Conservation (phyloP, 192 early-diverging fungal species). For the Linnemannia zychae region DNA sequence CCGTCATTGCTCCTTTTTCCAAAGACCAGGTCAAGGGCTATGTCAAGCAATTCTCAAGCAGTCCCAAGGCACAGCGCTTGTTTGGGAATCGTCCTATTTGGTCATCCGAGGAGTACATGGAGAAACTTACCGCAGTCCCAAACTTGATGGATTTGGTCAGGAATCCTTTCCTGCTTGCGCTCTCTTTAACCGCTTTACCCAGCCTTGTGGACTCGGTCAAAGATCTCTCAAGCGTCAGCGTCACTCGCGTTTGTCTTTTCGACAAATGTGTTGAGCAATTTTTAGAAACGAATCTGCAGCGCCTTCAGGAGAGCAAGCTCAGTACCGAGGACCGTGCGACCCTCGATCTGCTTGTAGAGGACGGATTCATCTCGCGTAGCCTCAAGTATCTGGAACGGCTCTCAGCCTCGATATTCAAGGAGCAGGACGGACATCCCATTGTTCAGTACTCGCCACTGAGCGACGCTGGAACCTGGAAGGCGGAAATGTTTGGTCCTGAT, state of each 20-base stretch:
- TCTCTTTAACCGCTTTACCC: neutral
- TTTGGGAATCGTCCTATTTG: neutral
- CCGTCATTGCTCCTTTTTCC: neutral
- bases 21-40: constrained; percentile 6
- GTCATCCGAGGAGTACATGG: neutral
- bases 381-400: neutral
- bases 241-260: neutral
- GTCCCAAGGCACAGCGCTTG: no score
- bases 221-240: neutral
- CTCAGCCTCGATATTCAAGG: neutral
- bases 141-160: constrained; percentile 5
- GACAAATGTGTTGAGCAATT: neutral
- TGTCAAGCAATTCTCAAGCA: neutral
- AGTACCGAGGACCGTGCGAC: no score
- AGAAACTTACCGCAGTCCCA: neutral
- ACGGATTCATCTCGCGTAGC: neutral
- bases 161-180: neutral
- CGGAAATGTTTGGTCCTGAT: neutral
- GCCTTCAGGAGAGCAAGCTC: neutral
- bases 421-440: neutral
- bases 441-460: neutral
- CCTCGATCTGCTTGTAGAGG: neutral
- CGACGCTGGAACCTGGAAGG: neutral
- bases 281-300: neutral
- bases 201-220: neutral